phyloP scores from a whole-genome alignment of 1,284 basidiomycete species.

The Naganishia sp. region DNA sequence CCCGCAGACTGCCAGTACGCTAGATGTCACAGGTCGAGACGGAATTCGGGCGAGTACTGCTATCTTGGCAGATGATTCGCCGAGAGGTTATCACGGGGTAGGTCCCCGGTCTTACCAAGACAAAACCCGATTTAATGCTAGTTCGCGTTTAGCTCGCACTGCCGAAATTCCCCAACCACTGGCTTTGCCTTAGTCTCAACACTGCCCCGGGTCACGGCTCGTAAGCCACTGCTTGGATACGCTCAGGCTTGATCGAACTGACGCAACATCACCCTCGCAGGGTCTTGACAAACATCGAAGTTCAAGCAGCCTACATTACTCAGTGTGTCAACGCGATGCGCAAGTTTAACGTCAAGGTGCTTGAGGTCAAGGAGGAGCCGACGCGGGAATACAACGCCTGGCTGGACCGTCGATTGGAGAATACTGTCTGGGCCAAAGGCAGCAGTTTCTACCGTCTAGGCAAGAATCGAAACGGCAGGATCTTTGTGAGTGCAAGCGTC shows the following conservation, averaged over 20 bases:
- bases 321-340: conserved; percentile 33
- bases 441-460: conserved; percentile 33
- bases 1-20: conserved; percentile 22
- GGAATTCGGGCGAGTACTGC: conserved; percentile 18
- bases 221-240: conserved; percentile 24
- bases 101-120: not conserved
- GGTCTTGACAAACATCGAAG: conserved; percentile 36
- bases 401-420: conserved; percentile 35
- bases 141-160: conserved; percentile 4
- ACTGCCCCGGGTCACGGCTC: conserved; percentile 37
- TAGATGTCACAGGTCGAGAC: conserved; percentile 33
- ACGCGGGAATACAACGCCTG: conserved; percentile 38
- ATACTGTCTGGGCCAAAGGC: conserved; percentile 35
- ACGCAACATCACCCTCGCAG: conserved; percentile 3
- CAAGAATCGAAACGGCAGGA: conserved; percentile 28
- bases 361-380: conserved; percentile 38
- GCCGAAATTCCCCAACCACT: conserved; percentile 41
- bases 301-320: conserved; percentile 39
- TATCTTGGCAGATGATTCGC: conserved; percentile 19
- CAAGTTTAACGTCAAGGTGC: conserved; percentile 19
- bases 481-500: conserved; percentile 24
- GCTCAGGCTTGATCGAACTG: not conserved
- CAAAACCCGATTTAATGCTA: not conserved
- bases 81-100: conserved; percentile 33
- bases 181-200: conserved; percentile 42